A percentile compares a stretch with the other conserved stretches of the same genome.
Evolutionary conservation across 495 filamentous ascomycete species (phyloP).

Genomic region (Tuber magnatum): DNA sequence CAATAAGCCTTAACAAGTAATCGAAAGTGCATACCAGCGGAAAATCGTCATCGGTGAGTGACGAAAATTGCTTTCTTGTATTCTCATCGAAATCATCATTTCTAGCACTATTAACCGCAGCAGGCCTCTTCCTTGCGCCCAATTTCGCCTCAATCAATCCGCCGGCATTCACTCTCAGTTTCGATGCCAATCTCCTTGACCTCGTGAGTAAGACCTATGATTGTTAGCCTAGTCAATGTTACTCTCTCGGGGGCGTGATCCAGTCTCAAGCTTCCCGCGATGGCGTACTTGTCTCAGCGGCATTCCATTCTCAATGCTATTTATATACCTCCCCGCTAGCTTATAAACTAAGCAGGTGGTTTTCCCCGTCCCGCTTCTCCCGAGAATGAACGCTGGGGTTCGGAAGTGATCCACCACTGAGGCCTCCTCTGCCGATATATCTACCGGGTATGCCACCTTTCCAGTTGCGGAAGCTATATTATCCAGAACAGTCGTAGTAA

Average conservation of each 20-base stretch:
- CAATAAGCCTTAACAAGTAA: conserved; percentile 41
- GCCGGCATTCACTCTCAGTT: conserved; percentile 40
- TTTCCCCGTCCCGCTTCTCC: conserved; percentile 39
- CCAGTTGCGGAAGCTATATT: neutral
- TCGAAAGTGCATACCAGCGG: conserved; percentile 47
- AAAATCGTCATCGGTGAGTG: conserved; percentile 39
- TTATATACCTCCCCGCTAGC: conserved; percentile 34
- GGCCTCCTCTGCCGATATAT: conserved; percentile 43
- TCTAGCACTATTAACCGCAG: neutral
- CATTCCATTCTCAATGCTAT: conserved; percentile 4
- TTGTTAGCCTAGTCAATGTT: neutral
- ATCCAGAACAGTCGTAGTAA: conserved; percentile 16
- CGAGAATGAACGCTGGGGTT: conserved; percentile 42
- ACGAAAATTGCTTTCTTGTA: conserved; percentile 8
- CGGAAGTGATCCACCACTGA: conserved; percentile 42
- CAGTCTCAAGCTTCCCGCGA: no score
- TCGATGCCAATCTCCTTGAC: conserved; percentile 42
- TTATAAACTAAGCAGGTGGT: conserved; percentile 47
- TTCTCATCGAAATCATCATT: conserved; percentile 10
- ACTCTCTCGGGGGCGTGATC: neutral
- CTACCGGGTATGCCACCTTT: conserved; percentile 43
- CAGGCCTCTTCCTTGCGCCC: neutral
- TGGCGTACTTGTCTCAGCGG: conserved; percentile 41
- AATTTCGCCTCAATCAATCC: conserved; percentile 38
- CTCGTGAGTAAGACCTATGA: conserved; percentile 45